These are phyloP conservation scores for Terana coerulea DNA, from an alignment of 768 basidiomycete species.

Conservation along the genomic window DNA sequence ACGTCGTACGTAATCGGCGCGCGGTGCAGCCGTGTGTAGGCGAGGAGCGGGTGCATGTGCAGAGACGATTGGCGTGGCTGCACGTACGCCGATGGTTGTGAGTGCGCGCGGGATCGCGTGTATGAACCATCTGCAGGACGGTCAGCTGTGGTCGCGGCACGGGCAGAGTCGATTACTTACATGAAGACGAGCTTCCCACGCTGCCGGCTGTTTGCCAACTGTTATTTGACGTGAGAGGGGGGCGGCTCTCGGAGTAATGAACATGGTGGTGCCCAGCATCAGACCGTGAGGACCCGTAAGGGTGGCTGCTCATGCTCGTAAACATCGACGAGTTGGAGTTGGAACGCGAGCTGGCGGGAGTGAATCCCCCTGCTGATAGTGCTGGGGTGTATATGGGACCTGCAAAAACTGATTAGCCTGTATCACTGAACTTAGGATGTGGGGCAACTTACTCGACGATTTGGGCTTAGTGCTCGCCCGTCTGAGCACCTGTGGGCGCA, in stretches of 20 bases:
- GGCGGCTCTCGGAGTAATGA: constrained; percentile 36
- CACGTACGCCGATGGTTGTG: constrained; percentile 22
- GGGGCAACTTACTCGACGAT: constrained; percentile 5
- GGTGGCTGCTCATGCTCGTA: constrained; percentile 32
- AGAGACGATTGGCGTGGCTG: constrained; percentile 33
- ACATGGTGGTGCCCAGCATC: constrained; percentile 35
- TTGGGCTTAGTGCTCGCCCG: constrained; percentile 34
- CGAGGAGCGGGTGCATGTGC: constrained; percentile 64
- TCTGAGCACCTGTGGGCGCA: constrained; percentile 35
- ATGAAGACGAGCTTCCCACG: constrained; percentile 38
- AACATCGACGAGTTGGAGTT: constrained; percentile 48
- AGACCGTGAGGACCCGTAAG: constrained; percentile 27
- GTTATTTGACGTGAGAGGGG: constrained; percentile 44
- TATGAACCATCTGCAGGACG: constrained; percentile 22
- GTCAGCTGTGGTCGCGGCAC: background rate
- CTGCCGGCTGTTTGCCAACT: constrained; percentile 42
- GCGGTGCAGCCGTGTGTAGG: constrained; percentile 48
- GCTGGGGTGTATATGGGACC: constrained; percentile 22
- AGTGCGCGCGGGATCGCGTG: constrained; percentile 16
- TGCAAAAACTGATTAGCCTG: constrained; percentile 13
- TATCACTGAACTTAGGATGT: constrained; percentile 13
- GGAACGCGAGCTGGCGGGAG: constrained; percentile 45
- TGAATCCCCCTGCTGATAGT: constrained; percentile 22
- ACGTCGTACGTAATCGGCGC: constrained; percentile 65
- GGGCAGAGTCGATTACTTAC: constrained; percentile 29